Base-by-base conservation (phyloP, 1,284 basidiomycete genomes). In the Cryptococcus sp. region DNA sequence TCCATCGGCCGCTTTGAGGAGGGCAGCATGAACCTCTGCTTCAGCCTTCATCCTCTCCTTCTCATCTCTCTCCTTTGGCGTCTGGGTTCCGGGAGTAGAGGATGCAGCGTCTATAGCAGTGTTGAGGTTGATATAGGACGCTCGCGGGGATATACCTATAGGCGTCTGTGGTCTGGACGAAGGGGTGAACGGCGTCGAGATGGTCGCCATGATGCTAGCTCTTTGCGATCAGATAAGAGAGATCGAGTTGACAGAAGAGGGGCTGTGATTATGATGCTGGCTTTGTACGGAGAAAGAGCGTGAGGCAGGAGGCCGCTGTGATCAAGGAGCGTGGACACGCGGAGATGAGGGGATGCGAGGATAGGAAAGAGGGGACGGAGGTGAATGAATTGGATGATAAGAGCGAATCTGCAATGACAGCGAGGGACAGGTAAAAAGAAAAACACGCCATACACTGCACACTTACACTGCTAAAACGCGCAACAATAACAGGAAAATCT, bases 101-200 rank as follows among this genome's bases (percentile, higher is more conserved):
- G 58, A 55, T n/a, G 29, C 29, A 20, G 59, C 47, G 34, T 64
- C 62, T 43, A 59, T 40, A 11, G 64, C 64, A 8, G 49, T 47
- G 34, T 56, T 37, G 23, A 73, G 58, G 55, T 73, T 73, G 62
- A 64, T 63, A 51, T 64, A 73, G 22, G 69, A 71, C 22, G 64
- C 66, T 48, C 70, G 41, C 22, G 70, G 69, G 5, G 67, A 68
- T 13, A 72, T 39, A 26, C 67, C 68, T 6, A 48, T 40, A 1
- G 69, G 69, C 13, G 70, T 72, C 10, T 58, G 53, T 2, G 70
- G 70, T 26, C 67, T 56, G 3, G 67, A 70, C 29, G 29, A 7
- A 13, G 29, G 29, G 52, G 60, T 62, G 47, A 50, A 34, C 16
- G 59, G 55, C 5, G 56, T 46, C 46, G 49, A 23, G 16, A 50